Conservation (phyloP, 495 filamentous ascomycete genomes). For the Bryoglossum gracile region DNA sequence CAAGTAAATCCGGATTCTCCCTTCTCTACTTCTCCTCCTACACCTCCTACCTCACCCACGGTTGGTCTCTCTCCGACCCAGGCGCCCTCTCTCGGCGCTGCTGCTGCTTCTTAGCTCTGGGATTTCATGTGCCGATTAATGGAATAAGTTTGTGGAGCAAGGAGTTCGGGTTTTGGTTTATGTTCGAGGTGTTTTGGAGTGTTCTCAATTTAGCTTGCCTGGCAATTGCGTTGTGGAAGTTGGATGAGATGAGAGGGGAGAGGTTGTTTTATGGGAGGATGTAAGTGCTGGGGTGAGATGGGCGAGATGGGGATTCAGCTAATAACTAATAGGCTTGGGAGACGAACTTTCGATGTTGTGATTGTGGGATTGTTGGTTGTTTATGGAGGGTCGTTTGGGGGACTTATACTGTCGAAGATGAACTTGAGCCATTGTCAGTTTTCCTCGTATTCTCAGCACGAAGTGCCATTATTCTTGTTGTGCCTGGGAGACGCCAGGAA, state of each 20-base stretch:
- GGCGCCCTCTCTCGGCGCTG: background rate
- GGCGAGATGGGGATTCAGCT: background rate
- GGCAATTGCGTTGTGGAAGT: conserved; percentile 6
- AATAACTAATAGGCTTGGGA: background rate
- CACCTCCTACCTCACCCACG: conserved; percentile 1
- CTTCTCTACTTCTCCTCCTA: background rate
- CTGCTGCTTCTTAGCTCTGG: conserved; percentile 2
- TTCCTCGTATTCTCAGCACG: too few species aligned
- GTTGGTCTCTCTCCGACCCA: background rate
- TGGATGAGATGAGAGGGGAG: conserved; percentile 12
- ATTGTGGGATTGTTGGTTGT: background rate
- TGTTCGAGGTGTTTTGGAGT: conserved; percentile 1
- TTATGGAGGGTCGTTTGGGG: background rate
- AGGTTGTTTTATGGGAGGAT: conserved; percentile 6
- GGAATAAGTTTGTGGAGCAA: background rate
- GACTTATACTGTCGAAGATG: background rate
- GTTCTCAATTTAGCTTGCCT: conserved; percentile 8
- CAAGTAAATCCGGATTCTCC: background rate
- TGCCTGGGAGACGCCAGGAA: background rate
- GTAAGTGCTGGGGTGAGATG: background rate
- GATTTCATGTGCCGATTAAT: conserved; percentile 12
- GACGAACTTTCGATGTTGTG: conserved; percentile 8
- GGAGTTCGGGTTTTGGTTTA: conserved; percentile 6
- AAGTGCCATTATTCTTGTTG: too few species aligned
- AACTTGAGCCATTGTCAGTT: background rate